Percentiles rank a stretch among this genome's conserved stretches.
Evolutionary conservation across 495 filamentous ascomycete genomes (phyloP).

Genomic region (Aspergillus carlsbadensis): DNA sequence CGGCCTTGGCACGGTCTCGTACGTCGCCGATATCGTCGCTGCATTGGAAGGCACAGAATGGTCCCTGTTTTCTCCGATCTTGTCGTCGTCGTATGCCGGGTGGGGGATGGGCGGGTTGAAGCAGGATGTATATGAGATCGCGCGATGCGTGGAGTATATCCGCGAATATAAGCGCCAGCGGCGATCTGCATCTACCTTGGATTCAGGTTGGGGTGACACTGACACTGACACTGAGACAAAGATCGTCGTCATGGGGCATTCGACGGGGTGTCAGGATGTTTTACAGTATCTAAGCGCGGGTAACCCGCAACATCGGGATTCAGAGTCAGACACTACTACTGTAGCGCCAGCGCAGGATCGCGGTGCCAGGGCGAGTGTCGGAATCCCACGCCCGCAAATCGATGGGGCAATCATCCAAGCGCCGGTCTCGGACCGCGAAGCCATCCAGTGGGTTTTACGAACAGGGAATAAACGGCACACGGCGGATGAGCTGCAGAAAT

Average conservation of each 20-base stretch:
- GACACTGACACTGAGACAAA: conserved; percentile 8
- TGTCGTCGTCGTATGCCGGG: conserved; percentile 61
- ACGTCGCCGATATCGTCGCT: conserved; percentile 43
- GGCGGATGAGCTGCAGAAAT: conserved; percentile 19
- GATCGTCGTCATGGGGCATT: conserved; percentile 25
- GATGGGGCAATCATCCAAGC: conserved; percentile 79
- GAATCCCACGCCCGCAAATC: conserved; percentile 38
- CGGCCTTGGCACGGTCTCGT: conserved; percentile 63
- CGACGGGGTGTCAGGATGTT: conserved; percentile 12
- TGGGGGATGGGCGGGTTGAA: conserved; percentile 67
- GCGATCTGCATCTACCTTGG: too few relatives aligned
- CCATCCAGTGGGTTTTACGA: conserved; percentile 38
- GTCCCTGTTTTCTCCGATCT: conserved; percentile 55
- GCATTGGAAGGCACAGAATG: conserved; percentile 55
- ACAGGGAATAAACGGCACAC: conserved; percentile 23
- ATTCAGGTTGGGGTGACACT: too few relatives aligned
- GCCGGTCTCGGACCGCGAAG: conserved; percentile 71
- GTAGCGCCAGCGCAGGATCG: too few relatives aligned
- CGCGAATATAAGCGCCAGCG: conserved; percentile 30
- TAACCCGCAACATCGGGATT: background rate
- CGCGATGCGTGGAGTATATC: conserved; percentile 64
- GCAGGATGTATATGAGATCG: conserved; percentile 68
- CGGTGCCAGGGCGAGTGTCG: too few relatives aligned
- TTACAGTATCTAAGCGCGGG: conserved; percentile 2
- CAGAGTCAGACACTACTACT: too few relatives aligned